These are phyloP conservation scores for Ganoderma multipileum DNA, from an alignment of 1,284 basidiomycete species.

Conservation along the genomic window DNA sequence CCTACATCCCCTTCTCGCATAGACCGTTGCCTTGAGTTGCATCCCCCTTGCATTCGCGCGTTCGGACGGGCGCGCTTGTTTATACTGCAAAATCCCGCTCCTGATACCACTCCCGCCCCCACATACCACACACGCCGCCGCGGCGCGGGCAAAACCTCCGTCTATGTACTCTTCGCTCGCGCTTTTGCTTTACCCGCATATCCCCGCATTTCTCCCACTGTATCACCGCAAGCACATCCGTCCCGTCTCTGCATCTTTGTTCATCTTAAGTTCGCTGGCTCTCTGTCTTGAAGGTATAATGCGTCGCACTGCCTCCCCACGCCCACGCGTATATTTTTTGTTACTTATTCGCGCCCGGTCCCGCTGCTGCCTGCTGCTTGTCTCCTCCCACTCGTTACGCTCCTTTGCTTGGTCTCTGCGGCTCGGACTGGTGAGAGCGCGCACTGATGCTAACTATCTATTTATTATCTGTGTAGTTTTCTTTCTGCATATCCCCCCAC, in stretches of 20 bases:
- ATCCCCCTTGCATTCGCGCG: slow-evolving; percentile 19
- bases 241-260: slow-evolving; percentile 28
- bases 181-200: slow-evolving; percentile 20
- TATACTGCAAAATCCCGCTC: slow-evolving; percentile 35
- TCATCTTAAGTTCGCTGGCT: slow-evolving; percentile 27
- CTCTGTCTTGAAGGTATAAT: slow-evolving; percentile 34
- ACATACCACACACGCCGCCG: slow-evolving; percentile 25
- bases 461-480: slow-evolving; percentile 34
- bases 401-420: slow-evolving; percentile 26
- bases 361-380: slow-evolving; percentile 10
- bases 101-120: slow-evolving; percentile 28
- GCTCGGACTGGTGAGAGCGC: slow-evolving; percentile 24
- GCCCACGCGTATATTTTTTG: slow-evolving; percentile 29
- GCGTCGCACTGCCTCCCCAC: slow-evolving; percentile 13
- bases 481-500: slow-evolving; percentile 31
- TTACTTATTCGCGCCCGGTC: slow-evolving; percentile 36
- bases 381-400: slow-evolving; percentile 20
- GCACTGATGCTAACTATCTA: slow-evolving; percentile 29
- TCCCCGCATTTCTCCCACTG: slow-evolving; percentile 28
- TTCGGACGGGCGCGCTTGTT: slow-evolving; percentile 34
- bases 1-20: slow-evolving; percentile 12
- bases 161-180: slow-evolving; percentile 31
- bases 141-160: slow-evolving; percentile 33
- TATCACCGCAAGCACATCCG: slow-evolving; percentile 33
- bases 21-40: slow-evolving; percentile 28